These are phyloP conservation scores for Aspergillus olivimuriae DNA, from an alignment of 495 filamentous ascomycete genomes.

Conservation along the genomic window DNA sequence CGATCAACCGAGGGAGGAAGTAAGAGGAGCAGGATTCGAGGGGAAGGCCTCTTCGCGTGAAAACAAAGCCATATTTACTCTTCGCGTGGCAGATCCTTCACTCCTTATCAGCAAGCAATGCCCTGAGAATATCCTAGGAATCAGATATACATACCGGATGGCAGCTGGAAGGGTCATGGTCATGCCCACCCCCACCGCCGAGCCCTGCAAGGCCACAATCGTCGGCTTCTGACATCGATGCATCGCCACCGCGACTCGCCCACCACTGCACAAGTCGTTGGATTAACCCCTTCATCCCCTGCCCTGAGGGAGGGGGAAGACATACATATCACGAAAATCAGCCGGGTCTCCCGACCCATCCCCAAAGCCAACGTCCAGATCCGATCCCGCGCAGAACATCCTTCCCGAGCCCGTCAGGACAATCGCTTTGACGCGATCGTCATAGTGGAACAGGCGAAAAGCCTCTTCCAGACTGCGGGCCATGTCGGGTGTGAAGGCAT, in stretches of 20 bases:
- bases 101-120: no score
- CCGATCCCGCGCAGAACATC: constrained; percentile 56
- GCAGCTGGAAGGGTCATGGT: constrained; percentile 56
- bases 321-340: background rate
- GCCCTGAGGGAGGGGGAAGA: no score
- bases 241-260: constrained; percentile 50
- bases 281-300: background rate
- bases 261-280: constrained; percentile 29
- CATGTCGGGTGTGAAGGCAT: constrained; percentile 54
- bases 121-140: no score
- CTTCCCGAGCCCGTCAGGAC: constrained; percentile 48
- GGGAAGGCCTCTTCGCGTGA: constrained; percentile 49
- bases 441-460: constrained; percentile 45
- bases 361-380: constrained; percentile 44
- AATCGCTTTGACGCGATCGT: constrained; percentile 46
- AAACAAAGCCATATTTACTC: constrained; percentile 54
- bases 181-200: constrained; percentile 57
- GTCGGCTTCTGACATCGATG: constrained; percentile 55
- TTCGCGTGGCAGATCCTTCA: constrained; percentile 13
- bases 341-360: constrained; percentile 8
- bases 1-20: constrained; percentile 55
- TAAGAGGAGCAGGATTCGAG: constrained; percentile 55
- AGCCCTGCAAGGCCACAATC: constrained; percentile 54
- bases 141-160: no score
- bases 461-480: constrained; percentile 41